These are phyloP conservation scores for Chondrostereum purpureum DNA, from an alignment of 1,284 basidiomycete genomes.

Conservation along the genomic window DNA sequence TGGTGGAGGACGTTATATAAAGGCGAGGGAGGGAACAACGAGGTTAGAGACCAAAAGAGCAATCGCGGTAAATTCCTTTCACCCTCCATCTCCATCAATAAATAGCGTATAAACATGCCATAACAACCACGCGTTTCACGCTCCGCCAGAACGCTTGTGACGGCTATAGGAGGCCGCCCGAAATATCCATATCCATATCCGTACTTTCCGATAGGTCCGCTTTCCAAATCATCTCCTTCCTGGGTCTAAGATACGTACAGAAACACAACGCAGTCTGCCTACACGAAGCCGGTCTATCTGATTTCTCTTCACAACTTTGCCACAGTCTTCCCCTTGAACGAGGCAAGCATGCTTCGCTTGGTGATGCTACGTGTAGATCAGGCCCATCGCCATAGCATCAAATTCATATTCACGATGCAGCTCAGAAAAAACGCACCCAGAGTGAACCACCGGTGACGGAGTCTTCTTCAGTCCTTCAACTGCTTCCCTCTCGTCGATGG, in stretches of 20 bases:
- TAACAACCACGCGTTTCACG: not conserved
- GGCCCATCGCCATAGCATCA: not conserved
- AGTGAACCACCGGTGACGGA: conserved; percentile 64
- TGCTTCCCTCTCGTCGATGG: conserved; percentile 51
- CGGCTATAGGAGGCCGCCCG: not conserved
- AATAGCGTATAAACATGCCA: not conserved
- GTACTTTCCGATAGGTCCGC: not conserved
- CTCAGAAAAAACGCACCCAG: conserved; percentile 53
- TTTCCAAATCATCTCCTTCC: not conserved
- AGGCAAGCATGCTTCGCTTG: conserved; percentile 69
- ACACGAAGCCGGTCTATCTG: not conserved
- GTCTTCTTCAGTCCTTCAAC: conserved; percentile 48
- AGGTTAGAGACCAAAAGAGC: conserved; percentile 7
- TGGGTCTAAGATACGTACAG: not conserved
- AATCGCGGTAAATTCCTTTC: not conserved
- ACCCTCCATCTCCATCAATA: too few species aligned
- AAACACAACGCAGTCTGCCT: not conserved
- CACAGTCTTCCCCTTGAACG: conserved; percentile 53
- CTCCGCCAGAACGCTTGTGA: not conserved
- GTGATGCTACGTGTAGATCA: conserved; percentile 48
- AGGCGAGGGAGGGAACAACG: conserved; percentile 17
- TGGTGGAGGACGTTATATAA: conserved; percentile 18
- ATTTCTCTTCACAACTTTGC: conserved; percentile 47
- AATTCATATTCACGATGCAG: conserved; percentile 26
- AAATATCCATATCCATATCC: not conserved